phyloP scores from a whole-genome alignment of 208 protist genomes.

The Herpetomonas tarakana region DNA sequence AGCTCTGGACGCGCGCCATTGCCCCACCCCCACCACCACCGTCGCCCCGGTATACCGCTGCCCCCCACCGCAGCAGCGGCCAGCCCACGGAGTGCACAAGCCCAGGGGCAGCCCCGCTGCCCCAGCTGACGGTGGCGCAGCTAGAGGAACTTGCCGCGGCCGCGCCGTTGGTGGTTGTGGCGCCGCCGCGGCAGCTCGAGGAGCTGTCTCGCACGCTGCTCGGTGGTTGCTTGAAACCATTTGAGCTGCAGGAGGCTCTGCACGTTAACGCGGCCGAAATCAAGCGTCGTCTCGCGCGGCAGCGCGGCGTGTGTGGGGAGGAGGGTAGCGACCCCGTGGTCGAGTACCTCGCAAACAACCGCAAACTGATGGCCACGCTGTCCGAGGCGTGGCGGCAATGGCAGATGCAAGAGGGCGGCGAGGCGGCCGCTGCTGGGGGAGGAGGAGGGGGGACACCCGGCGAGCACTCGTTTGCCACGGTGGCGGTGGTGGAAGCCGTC shows the following conservation, averaged over 20 bases:
- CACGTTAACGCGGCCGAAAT: slow-evolving; percentile 31
- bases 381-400: slow-evolving; percentile 7
- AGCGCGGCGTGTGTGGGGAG: background rate
- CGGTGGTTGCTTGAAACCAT: slow-evolving; percentile 27
- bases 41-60: background rate
- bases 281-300: slow-evolving; percentile 2
- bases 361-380: slow-evolving; percentile 27
- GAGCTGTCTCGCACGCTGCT: slow-evolving; percentile 30
- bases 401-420: background rate
- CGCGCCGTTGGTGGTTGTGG: slow-evolving; percentile 44
- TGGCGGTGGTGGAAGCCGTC: slow-evolving; percentile 11
- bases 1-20: background rate
- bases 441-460: background rate
- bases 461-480: too few relatives aligned
- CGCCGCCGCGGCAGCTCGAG: slow-evolving; percentile 45
- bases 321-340: slow-evolving; percentile 23
- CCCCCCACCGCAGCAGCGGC: background rate
- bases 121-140: slow-evolving; percentile 6
- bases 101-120: background rate
- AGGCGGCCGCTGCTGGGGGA: slow-evolving; percentile 11
- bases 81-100: background rate
- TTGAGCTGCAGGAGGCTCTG: slow-evolving; percentile 54
- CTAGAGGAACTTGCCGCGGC: slow-evolving; percentile 36
- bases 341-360: slow-evolving; percentile 25
- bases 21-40: background rate